Conservation (phyloP, 2,329 filamentous ascomycete genomes). For the Septoria petroselini region DNA sequence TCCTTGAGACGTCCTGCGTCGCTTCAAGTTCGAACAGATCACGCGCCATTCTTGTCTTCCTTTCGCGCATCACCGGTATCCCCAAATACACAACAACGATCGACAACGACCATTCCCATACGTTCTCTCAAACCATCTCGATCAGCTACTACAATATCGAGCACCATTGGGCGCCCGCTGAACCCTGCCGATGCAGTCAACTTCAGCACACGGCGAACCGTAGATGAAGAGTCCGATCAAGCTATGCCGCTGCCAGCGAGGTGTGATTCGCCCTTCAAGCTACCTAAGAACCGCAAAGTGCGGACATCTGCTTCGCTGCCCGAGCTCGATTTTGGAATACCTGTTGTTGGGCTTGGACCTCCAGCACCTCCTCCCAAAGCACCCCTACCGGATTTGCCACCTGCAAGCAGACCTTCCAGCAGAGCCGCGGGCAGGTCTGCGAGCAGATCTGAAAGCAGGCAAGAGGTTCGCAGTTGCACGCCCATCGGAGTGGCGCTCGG, state of each 20-base stretch:
- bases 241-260: conserved; percentile 18
- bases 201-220: conserved; percentile 11
- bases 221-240: conserved; percentile 21
- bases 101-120: conserved; percentile 29
- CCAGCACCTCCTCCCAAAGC: conserved; percentile 47
- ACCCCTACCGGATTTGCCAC: conserved; percentile 40
- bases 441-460: conserved; percentile 16
- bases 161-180: conserved; percentile 5
- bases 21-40: conserved; percentile 45
- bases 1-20: conserved; percentile 43
- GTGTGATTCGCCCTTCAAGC: conserved; percentile 14
- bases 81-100: conserved; percentile 28
- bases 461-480: conserved; percentile 12
- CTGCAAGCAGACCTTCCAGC: conserved; percentile 15
- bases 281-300: conserved; percentile 29
- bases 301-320: conserved; percentile 31
- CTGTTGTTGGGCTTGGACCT: conserved; percentile 43
- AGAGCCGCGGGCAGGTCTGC: background rate
- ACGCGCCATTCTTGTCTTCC: conserved; percentile 44
- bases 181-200: conserved; percentile 7
- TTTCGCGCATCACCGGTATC: conserved; percentile 31
- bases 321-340: conserved; percentile 37
- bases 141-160: conserved; percentile 20
- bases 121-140: conserved; percentile 35
- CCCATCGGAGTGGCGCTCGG: conserved; percentile 23